Percentiles rank a stretch among this genome's conserved stretches.
Conservation (phyloP, 1,284 basidiomycete species). For the Mycosarcoma maydis region DNA sequence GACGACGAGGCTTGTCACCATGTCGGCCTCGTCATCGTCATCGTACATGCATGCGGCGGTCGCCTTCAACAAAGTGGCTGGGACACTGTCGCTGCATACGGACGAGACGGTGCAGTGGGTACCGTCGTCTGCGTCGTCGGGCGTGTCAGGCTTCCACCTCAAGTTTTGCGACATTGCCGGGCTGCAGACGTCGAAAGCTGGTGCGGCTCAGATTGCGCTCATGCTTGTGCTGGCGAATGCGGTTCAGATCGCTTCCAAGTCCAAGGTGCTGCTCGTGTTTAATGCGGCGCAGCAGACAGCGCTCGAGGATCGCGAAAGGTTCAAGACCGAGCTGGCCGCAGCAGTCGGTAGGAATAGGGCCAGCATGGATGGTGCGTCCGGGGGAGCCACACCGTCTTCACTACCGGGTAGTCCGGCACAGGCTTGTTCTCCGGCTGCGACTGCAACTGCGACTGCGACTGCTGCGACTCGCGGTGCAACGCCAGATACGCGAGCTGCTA, state of each 20-base stretch:
- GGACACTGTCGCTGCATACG: constrained; percentile 40
- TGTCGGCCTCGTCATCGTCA: constrained; percentile 31
- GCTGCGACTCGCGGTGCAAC: constrained; percentile 16
- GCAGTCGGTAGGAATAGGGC: constrained; percentile 41
- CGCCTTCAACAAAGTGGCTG: constrained; percentile 52
- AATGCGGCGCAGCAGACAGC: constrained; percentile 51
- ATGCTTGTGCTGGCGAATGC: constrained; percentile 50
- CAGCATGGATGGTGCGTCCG: constrained; percentile 11
- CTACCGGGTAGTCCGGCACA: constrained; percentile 26
- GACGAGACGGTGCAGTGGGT: constrained; percentile 43
- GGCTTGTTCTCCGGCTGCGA: constrained; percentile 10
- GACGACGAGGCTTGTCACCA: not conserved
- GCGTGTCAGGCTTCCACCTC: constrained; percentile 34
- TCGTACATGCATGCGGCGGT: constrained; percentile 49
- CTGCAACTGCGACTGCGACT: constrained; percentile 3
- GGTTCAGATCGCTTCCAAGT: constrained; percentile 38
- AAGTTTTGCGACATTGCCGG: constrained; percentile 46
- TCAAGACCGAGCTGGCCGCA: constrained; percentile 51
- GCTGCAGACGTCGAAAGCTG: constrained; percentile 53
- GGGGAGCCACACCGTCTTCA: constrained; percentile 1
- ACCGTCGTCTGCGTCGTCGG: constrained; percentile 43
- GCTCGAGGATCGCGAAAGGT: constrained; percentile 47
- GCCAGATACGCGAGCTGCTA: constrained; percentile 1
- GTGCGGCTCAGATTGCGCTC: constrained; percentile 53
- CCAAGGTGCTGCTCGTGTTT: constrained; percentile 48